Conservation (phyloP, 2,329 filamentous ascomycete genomes). For the Phyllachora maydis region DNA sequence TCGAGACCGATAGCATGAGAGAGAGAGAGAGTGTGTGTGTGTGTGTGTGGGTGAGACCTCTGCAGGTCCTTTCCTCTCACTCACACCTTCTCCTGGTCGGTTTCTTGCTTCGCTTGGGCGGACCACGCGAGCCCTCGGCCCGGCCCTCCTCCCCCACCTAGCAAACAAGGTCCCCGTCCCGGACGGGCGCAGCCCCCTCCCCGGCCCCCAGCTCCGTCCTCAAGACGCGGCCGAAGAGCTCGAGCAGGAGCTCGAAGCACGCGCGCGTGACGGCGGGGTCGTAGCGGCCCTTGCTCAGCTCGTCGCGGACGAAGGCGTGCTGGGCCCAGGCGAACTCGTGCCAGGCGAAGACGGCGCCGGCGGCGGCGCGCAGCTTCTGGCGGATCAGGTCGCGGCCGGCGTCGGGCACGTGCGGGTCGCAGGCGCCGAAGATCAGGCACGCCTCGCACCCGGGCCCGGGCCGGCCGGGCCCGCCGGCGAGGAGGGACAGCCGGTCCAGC, state of each 20-base stretch:
- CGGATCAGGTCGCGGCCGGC: slow-evolving; percentile 69
- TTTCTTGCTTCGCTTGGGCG: too few species aligned
- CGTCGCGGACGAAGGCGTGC: slow-evolving; percentile 86
- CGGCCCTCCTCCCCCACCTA: too few species aligned
- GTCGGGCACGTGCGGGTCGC: slow-evolving; percentile 76
- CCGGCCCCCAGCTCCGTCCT: slow-evolving; percentile 65
- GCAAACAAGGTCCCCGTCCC: slow-evolving; percentile 54
- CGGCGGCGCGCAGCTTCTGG: slow-evolving; percentile 56
- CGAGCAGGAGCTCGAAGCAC: slow-evolving; percentile 78
- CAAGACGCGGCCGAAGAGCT: slow-evolving; percentile 62
- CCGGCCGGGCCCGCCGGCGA: too few species aligned
- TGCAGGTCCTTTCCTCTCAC: too few species aligned
- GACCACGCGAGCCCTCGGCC: too few species aligned
- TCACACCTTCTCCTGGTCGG: too few species aligned
- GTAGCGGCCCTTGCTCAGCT: slow-evolving; percentile 83
- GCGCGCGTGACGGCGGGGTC: slow-evolving; percentile 72
- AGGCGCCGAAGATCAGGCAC: slow-evolving; percentile 79
- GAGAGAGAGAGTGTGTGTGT: too few species aligned
- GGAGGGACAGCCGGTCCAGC: slow-evolving; percentile 33
- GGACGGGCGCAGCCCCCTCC: slow-evolving; percentile 35
- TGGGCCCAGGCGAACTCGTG: slow-evolving; percentile 89
- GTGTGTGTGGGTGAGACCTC: too few species aligned
- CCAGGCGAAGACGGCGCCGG: slow-evolving; percentile 57
- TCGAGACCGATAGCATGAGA: too few species aligned
- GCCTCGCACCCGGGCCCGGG: too few species aligned